phyloP scores from a whole-genome alignment of 2,329 filamentous ascomycete species.

The Exophiala sp. region DNA sequence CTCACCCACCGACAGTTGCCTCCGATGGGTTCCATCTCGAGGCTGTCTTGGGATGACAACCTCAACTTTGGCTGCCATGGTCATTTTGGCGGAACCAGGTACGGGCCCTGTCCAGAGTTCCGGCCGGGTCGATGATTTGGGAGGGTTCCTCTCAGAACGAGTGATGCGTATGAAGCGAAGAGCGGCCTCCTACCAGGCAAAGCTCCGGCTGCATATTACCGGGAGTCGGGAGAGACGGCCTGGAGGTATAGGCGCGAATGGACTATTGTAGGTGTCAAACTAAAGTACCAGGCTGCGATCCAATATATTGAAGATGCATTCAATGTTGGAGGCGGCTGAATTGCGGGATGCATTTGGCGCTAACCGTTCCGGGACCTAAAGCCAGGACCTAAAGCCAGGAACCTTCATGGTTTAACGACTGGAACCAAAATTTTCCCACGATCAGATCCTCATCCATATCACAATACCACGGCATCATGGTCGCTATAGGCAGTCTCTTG shows the following conservation, averaged over 20 bases:
- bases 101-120: neutral
- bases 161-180: neutral
- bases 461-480: constrained; percentile 52
- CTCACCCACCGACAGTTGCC: constrained; percentile 42
- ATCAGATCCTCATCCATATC: neutral
- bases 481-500: constrained; percentile 80
- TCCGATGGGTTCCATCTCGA: constrained; percentile 6
- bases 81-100: constrained; percentile 3
- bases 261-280: neutral
- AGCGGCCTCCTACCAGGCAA: neutral
- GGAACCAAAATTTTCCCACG: neutral
- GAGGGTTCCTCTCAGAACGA: neutral
- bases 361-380: neutral
- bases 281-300: neutral
- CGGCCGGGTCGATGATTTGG: neutral
- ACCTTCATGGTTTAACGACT: neutral
- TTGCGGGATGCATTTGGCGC: neutral
- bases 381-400: neutral
- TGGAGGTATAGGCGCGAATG: no score
- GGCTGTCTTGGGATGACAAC: constrained; percentile 34
- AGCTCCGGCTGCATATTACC: neutral
- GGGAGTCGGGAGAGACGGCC: no score
- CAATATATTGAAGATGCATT: constrained; percentile 1
- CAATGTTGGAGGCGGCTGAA: neutral
- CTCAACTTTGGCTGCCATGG: constrained; percentile 32